Conservation (phyloP, 78 protist species). For the Pigoraptor vietnamica region DNA sequence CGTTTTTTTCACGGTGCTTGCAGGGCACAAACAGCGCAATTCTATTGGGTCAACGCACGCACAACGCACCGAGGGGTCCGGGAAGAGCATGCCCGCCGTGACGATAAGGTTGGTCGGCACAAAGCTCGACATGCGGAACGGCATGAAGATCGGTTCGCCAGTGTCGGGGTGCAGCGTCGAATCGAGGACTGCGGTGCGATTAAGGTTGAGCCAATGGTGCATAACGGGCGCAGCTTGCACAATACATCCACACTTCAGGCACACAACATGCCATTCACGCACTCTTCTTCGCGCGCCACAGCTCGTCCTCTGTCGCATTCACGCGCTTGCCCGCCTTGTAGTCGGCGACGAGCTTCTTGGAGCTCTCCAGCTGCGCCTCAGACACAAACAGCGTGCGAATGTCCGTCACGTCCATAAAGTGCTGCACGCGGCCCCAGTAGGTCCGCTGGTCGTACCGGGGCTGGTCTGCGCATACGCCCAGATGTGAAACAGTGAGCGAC, state of each 20-base stretch:
- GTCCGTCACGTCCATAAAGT: constrained; percentile 54
- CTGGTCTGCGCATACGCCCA: too few relatives aligned
- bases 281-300: constrained; percentile 70
- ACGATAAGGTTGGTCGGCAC: not conserved
- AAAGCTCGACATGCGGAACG: constrained; percentile 55
- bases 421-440: constrained; percentile 55
- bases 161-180: constrained; percentile 76
- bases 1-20: too few relatives aligned
- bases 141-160: constrained; percentile 40
- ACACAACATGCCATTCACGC: not conserved
- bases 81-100: constrained; percentile 33
- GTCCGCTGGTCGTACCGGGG: constrained; percentile 37
- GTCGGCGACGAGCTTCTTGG: constrained; percentile 27
- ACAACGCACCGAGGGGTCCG: constrained; percentile 6
- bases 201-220: not conserved
- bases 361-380: constrained; percentile 3
- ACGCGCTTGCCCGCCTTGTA: constrained; percentile 40
- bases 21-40: not conserved
- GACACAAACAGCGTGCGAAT: constrained; percentile 27
- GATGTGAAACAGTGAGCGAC: too few relatives aligned
- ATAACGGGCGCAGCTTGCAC: not conserved
- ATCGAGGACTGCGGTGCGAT: constrained; percentile 10
- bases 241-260: too few relatives aligned
- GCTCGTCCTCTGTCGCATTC: constrained; percentile 3
- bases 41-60: too few relatives aligned